Conservation (phyloP, 208 protist species). For the Leishmania lainsoni region DNA sequence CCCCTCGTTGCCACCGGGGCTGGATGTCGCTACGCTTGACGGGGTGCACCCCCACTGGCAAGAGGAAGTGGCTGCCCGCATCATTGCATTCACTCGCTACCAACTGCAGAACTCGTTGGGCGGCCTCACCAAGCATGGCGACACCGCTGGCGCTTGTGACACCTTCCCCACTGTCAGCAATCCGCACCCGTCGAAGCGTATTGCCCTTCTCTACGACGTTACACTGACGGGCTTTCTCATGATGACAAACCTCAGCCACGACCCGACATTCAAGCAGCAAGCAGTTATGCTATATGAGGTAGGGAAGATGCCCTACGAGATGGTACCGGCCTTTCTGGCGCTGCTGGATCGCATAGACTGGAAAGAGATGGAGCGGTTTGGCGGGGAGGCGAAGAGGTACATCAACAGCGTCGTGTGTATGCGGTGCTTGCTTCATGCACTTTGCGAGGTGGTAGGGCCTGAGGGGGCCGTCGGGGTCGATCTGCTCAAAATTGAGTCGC, state of each 20-base stretch:
- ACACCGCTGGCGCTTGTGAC: background rate
- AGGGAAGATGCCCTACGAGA: constrained; percentile 83
- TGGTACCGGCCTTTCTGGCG: constrained; percentile 74
- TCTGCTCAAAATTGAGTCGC: constrained; percentile 87
- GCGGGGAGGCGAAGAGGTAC: constrained; percentile 90
- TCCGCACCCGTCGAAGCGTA: constrained; percentile 73
- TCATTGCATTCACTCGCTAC: constrained; percentile 26
- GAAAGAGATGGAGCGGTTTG: constrained; percentile 38
- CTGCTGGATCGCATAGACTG: constrained; percentile 68
- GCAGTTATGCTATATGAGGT: constrained; percentile 93
- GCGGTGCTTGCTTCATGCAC: constrained; percentile 62
- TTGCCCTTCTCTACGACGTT: constrained; percentile 96
- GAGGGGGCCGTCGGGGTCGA: constrained; percentile 71
- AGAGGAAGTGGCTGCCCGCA: constrained; percentile 33
- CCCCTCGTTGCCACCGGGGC: constrained; percentile 38
- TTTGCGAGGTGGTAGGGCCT: constrained; percentile 49
- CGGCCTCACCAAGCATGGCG: background rate
- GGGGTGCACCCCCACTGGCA: constrained; percentile 68
- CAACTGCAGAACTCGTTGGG: constrained; percentile 29
- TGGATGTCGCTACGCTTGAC: constrained; percentile 22
- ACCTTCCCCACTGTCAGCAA: background rate
- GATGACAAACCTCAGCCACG: constrained; percentile 96
- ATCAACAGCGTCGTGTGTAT: constrained; percentile 82
- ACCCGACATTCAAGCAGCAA: constrained; percentile 87
- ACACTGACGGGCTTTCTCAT: constrained; percentile 97